Conservation (phyloP, 208 protist genomes). For the Wallacemonas sp. region DNA sequence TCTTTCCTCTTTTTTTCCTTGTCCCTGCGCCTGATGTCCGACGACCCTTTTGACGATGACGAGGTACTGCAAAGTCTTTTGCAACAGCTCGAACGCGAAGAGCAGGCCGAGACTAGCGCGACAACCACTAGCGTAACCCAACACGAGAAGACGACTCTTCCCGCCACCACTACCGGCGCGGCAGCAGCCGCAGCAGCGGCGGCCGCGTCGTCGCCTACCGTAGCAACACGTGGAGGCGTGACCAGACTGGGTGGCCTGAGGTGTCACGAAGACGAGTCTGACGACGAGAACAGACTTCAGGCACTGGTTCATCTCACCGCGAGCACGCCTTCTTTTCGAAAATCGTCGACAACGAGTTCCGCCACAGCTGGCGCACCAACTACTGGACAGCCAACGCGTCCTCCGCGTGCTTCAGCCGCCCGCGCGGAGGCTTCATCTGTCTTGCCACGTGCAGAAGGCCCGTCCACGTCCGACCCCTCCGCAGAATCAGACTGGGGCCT, state of each 20-base stretch:
- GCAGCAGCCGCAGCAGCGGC: not conserved
- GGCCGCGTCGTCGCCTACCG: not conserved
- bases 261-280: not conserved
- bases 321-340: slow-evolving; percentile 9
- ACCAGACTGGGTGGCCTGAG: too few relatives aligned
- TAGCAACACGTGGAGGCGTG: not conserved
- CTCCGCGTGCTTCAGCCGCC: not conserved
- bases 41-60: not conserved
- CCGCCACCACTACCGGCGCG: not conserved
- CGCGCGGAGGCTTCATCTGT: not conserved
- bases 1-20: not conserved
- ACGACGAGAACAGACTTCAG: slow-evolving; percentile 29
- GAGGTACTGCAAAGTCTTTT: slow-evolving; percentile 1
- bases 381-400: too few relatives aligned
- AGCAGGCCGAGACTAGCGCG: not conserved
- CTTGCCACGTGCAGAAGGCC: not conserved
- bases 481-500: not conserved
- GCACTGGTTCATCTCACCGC: slow-evolving; percentile 29
- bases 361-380: not conserved
- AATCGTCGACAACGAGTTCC: too few relatives aligned
- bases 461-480: too few relatives aligned
- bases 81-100: not conserved
- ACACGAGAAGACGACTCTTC: too few relatives aligned
- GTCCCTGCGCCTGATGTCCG: not conserved
- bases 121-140: too few relatives aligned